Base-by-base conservation (phyloP, 306 rosid genomes). In the Cucurbita pepo region DNA sequence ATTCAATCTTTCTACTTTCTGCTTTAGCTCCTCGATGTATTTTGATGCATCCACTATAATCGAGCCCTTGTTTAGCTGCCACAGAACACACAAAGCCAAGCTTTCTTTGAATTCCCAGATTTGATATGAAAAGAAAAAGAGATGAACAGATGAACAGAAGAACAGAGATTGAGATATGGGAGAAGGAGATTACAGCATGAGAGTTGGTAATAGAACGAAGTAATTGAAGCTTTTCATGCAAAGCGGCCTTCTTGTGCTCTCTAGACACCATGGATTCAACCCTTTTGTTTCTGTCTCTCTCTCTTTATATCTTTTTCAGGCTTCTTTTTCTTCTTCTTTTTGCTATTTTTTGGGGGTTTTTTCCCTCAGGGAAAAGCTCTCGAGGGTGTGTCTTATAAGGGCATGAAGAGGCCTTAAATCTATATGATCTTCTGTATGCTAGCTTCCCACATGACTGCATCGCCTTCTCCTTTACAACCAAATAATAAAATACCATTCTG, bases 171-270 rank as follows among this genome's bases (percentile, higher is more conserved):
- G 2, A 72, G 56, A 74, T 5, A 74, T 38, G 30, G 38, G 76
- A 43, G 81, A 61, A 78, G 84, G 78, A 57, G 85, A 74, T 89
- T 94, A 94, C 99, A 86, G 99, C 92, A 79, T 88, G 87, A 83
- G 99, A 91, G 82, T 91, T 86, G 71, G 99, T 94, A 79, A 94
- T 81, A 74, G 97, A 94, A 74, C 99, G 97, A 90, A 94, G 99
- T 44, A 89, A 86, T 79, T 91, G 97, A 70, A 94, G 91, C 85
- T 94, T 89, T 86, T 94, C 96, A 85, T 91, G 93, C 83, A 91
- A 92, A 44, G 76, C 86, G 79, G 86, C 87, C 75, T 84, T 85
- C 88, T 88, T 89, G 85, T 80, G 97, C 91, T 91, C 96, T 83
- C 88, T 91, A 77, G 99, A 89, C 77, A 86, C 91, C 99, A 94